Percentiles rank a stretch among this genome's conserved stretches.
These are phyloP conservation scores for Rheum nobile DNA, from an alignment of 148 eudicot species.

Conservation along the genomic window DNA sequence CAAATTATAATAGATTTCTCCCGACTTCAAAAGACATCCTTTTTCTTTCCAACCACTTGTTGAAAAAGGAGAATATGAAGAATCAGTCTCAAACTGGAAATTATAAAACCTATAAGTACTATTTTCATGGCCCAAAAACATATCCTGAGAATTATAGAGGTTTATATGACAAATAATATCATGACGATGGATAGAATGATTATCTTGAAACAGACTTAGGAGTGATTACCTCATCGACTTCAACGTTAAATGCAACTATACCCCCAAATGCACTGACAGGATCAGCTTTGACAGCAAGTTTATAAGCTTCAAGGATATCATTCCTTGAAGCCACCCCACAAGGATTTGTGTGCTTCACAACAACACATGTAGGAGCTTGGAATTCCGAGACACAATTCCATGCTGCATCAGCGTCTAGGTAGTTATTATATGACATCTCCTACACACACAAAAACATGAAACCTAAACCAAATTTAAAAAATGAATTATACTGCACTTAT, in stretches of 20 bases:
- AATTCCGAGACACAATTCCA: conserved; percentile 98
- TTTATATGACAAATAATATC: not conserved
- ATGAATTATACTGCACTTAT: not conserved
- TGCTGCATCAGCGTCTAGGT: conserved; percentile 98
- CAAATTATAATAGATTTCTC: not conserved
- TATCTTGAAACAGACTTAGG: not conserved
- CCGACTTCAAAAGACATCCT: not conserved
- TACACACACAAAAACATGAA: conserved; percentile 24
- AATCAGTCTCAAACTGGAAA: not conserved
- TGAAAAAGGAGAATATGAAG: not conserved
- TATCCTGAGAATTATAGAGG: not conserved
- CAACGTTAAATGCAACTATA: conserved; percentile 91
- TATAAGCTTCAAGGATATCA: conserved; percentile 79
- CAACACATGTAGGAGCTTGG: conserved; percentile 79
- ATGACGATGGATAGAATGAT: not conserved
- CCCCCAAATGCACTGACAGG: conserved; percentile 99
- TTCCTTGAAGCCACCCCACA: conserved; percentile 96
- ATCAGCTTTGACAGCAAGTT: conserved; percentile 87
- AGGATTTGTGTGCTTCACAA: conserved; percentile 97
- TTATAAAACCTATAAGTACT: not conserved
- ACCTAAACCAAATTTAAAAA: not conserved
- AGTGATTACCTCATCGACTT: conserved; percentile 73
- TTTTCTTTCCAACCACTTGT: not conserved
- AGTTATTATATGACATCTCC: conserved; percentile 99
- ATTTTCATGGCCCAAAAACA: not conserved